Evolutionary conservation across 768 basidiomycete species (phyloP).

Genomic region (Hebeloma cylindrosporum): DNA sequence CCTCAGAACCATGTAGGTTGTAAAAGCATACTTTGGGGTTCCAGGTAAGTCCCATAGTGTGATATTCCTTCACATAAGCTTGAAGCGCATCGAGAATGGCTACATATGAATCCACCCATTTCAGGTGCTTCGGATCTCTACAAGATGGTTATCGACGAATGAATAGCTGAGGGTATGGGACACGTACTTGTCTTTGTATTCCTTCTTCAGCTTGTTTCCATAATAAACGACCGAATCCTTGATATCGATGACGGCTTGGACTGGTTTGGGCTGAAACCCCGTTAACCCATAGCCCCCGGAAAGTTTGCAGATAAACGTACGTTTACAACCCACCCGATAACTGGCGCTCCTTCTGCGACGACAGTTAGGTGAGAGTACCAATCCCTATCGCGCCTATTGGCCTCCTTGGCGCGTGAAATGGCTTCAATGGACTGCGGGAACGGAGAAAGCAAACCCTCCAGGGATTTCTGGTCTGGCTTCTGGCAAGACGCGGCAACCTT

Average conservation of each 20-base stretch:
- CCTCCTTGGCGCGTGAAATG: slow-evolving; percentile 80
- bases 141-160: no score
- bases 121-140: slow-evolving; percentile 85
- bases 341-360: slow-evolving; percentile 79
- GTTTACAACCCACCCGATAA: slow-evolving; percentile 84
- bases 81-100: slow-evolving; percentile 74
- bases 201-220: slow-evolving; percentile 86
- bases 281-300: background rate
- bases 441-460: slow-evolving; percentile 61
- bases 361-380: slow-evolving; percentile 81
- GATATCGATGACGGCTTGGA: slow-evolving; percentile 72
- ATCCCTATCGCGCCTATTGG: slow-evolving; percentile 73
- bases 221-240: slow-evolving; percentile 89
- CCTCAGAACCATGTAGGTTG: slow-evolving; percentile 1
- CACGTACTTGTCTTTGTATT: slow-evolving; percentile 87
- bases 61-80: slow-evolving; percentile 81
- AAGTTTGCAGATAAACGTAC: slow-evolving; percentile 47
- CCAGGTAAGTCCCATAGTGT: slow-evolving; percentile 88
- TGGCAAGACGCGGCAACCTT: slow-evolving; percentile 68
- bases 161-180: no score
- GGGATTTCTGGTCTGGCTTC: slow-evolving; percentile 67
- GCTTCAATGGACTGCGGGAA: slow-evolving; percentile 72
- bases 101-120: slow-evolving; percentile 81
- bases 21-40: slow-evolving; percentile 65
- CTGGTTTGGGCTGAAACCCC: slow-evolving; percentile 66